Evolutionary conservation across 2,329 filamentous ascomycete species (phyloP), one percentile per base, ranked within the genome.

Genomic region (Botrytis deweyae): DNA sequence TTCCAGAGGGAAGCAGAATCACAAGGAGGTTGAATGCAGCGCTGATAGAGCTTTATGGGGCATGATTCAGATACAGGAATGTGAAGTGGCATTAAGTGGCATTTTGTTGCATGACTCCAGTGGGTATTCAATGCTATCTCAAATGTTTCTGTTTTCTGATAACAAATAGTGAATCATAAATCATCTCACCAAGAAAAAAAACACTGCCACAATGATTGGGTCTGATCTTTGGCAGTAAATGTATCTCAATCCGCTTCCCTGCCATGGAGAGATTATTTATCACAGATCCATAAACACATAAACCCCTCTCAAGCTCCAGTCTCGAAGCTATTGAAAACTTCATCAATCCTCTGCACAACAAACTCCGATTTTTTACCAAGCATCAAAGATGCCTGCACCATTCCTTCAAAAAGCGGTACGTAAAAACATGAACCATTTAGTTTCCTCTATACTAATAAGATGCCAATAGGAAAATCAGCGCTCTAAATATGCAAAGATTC

Each of bases 131-230:
- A 25, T 4, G 3, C 9, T 4, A 1, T 25, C 46, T 49, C 1
- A 25, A 22, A n/a, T 42, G 1, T 40, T 6, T 12, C 22, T 16
- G 0, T 2, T 42, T 25, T 7, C 4, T 8, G 0, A 25, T 14
- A 9, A n/a, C 25, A 42, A n/a, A n/a, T 4, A 0, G 18, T 20
- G n/a, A 8, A 63, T 20, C 2, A 10, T 16, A 63, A 42, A 38
- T 40, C 18, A 20, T 42, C 40, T n/a, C 38, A 4, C 5, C 25
- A 6, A 0, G 2, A 4, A 12, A 25, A 8, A n/a, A 62, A 3
- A 62, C n/a, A 3, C 1, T 40, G 18, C 12, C 5, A 14, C 4
- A 10, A 18, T 20, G 25, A 42, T 42, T 63, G 14, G 38, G 7
- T 42, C 36, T 14, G 1, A 63, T 42, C 12, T 63, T 40, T 42